Evolutionary conservation across 1,284 basidiomycete genomes (phyloP).

Genomic region (Inonotus obliquus): DNA sequence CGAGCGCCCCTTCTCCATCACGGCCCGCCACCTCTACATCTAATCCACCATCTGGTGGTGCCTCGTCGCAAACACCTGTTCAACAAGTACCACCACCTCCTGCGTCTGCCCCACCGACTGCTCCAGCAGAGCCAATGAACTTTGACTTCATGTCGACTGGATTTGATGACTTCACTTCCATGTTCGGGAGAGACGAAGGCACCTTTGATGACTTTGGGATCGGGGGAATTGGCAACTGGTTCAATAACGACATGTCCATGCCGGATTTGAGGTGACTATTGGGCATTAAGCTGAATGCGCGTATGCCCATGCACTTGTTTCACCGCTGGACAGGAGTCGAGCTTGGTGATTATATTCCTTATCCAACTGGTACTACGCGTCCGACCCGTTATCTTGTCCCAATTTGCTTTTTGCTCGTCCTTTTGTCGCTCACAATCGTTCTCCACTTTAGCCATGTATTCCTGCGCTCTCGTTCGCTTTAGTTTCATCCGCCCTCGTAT

Average conservation of each 20-base stretch:
- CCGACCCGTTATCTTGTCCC: background rate
- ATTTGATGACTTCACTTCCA: conserved; percentile 18
- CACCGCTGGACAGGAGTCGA: background rate
- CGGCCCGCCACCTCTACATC: conserved; percentile 12
- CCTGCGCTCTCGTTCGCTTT: conserved; percentile 4
- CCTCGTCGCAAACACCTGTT: background rate
- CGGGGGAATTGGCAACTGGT: conserved; percentile 14
- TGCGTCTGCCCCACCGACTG: background rate
- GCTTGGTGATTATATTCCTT: background rate
- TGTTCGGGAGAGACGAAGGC: conserved; percentile 12
- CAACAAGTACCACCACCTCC: conserved; percentile 3
- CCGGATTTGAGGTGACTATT: conserved; percentile 15
- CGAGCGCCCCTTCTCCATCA: conserved; percentile 6
- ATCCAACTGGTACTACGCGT: background rate
- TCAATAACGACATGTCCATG: conserved; percentile 7
- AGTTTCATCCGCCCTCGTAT: background rate
- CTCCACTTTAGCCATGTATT: conserved; percentile 7
- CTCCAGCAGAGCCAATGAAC: background rate
- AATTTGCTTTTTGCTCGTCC: background rate
- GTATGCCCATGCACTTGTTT: background rate
- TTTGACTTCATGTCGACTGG: conserved; percentile 14
- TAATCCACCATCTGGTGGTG: background rate
- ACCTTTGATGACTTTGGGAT: conserved; percentile 17
- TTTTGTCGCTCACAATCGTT: conserved; percentile 5
- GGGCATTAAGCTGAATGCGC: background rate